Conservation (phyloP, 805 yeast genomes). For the Candida manassasensis region DNA sequence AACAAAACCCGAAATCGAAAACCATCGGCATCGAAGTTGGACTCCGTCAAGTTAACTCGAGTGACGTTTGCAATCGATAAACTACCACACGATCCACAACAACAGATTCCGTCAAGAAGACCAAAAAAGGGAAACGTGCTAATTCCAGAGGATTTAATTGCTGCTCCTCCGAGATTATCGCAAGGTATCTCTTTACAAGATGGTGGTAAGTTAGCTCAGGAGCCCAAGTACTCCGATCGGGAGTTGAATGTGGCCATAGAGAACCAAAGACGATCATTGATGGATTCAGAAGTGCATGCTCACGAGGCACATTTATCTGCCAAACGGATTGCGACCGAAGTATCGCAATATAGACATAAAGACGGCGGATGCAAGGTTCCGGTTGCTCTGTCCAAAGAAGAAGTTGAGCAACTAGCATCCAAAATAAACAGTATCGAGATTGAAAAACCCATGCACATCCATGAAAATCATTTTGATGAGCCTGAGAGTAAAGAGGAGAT, state of each 20-base stretch:
- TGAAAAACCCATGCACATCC: constrained; percentile 67
- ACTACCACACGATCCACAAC: constrained; percentile 71
- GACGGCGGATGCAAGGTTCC: constrained; percentile 2
- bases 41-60: constrained; percentile 44
- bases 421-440: constrained; percentile 38
- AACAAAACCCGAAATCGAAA: constrained; percentile 43
- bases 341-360: constrained; percentile 15
- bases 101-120: constrained; percentile 54
- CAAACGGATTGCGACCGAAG: constrained; percentile 64
- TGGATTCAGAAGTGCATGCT: constrained; percentile 68
- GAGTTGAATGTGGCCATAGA: constrained; percentile 57
- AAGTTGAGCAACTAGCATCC: constrained; percentile 16
- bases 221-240: constrained; percentile 33
- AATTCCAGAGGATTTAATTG: constrained; percentile 60
- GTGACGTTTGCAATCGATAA: constrained; percentile 77
- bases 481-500: constrained; percentile 15
- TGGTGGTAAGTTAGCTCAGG: constrained; percentile 16
- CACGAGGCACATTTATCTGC: constrained; percentile 74
- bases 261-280: constrained; percentile 46
- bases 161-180: constrained; percentile 59
- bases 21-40: constrained; percentile 27
- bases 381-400: constrained; percentile 11
- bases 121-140: constrained; percentile 51
- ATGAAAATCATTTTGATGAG: constrained; percentile 47
- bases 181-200: constrained; percentile 58